phyloP scores from a whole-genome alignment of 768 basidiomycete genomes.

The Pisolithus microcarpus region DNA sequence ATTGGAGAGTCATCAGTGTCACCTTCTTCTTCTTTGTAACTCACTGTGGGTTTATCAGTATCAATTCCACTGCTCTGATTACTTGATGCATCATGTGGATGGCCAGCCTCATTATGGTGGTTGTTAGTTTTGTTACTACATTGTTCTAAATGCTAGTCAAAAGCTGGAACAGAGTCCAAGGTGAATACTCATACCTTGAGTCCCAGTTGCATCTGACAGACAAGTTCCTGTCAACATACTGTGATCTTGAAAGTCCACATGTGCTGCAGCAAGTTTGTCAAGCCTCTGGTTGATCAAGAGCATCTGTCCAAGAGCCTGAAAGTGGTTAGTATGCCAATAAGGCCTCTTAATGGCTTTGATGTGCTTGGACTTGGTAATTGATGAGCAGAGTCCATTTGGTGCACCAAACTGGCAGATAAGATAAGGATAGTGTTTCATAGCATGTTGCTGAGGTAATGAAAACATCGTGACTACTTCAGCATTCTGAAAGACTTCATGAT shows the following conservation, averaged over 20 bases:
- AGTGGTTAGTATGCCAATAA: slow-evolving; percentile 21
- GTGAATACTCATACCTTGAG: background rate
- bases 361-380: slow-evolving; percentile 31
- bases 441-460: slow-evolving; percentile 28
- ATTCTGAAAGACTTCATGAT: slow-evolving; percentile 12
- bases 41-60: background rate
- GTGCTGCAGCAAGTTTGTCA: slow-evolving; percentile 21
- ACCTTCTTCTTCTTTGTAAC: background rate
- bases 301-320: slow-evolving; percentile 25
- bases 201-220: background rate
- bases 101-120: background rate
- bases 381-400: slow-evolving; percentile 32
- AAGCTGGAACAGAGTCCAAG: background rate
- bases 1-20: background rate
- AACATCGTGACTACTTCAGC: slow-evolving; percentile 13
- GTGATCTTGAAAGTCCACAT: slow-evolving; percentile 11
- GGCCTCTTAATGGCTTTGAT: slow-evolving; percentile 33
- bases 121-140: too few relatives aligned
- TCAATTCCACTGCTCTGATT: background rate
- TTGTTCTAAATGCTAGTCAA: background rate
- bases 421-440: slow-evolving; percentile 23
- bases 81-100: too few relatives aligned
- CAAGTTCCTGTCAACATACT: slow-evolving; percentile 19
- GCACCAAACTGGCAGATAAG: slow-evolving; percentile 24
- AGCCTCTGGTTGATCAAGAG: slow-evolving; percentile 23